Evolutionary conservation across 768 basidiomycete genomes (phyloP).

Genomic region (Leucocoprinus birnbaumii): DNA sequence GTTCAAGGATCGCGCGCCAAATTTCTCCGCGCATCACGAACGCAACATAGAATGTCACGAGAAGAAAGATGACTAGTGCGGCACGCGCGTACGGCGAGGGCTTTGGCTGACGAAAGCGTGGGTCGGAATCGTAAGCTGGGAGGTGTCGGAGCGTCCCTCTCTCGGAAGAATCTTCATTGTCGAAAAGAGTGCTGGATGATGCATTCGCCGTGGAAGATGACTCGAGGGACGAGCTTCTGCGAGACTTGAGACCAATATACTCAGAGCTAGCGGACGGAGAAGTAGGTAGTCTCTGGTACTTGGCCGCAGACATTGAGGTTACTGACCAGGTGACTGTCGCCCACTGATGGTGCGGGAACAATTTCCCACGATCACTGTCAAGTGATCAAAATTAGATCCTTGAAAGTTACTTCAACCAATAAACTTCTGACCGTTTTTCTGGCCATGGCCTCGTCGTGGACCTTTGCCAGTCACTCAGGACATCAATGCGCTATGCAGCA

Average conservation of each 20-base stretch:
- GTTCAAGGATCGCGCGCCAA: background rate
- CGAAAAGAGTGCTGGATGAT: slow-evolving; percentile 6
- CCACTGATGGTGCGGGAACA: too few relatives aligned
- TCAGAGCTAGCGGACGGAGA: background rate
- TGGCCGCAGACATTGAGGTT: slow-evolving; percentile 4
- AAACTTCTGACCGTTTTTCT: too few relatives aligned
- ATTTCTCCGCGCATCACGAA: slow-evolving; percentile 24
- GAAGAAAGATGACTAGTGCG: slow-evolving; percentile 30
- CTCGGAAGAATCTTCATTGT: slow-evolving; percentile 4
- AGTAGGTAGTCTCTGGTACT: slow-evolving; percentile 5
- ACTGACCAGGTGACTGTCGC: too few relatives aligned
- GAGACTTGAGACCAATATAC: background rate
- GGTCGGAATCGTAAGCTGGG: slow-evolving; percentile 17
- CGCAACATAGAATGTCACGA: slow-evolving; percentile 33
- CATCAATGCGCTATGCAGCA: too few relatives aligned
- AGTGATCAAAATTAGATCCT: too few relatives aligned
- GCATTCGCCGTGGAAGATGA: background rate
- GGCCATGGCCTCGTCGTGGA: too few relatives aligned
- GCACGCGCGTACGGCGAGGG: slow-evolving; percentile 38
- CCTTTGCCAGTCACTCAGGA: too few relatives aligned
- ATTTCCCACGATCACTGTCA: background rate
- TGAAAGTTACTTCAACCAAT: too few relatives aligned
- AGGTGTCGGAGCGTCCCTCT: slow-evolving; percentile 4
- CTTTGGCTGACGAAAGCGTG: slow-evolving; percentile 33
- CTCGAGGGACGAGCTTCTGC: background rate